Percentiles rank a stretch among this genome's conserved stretches.
These are phyloP conservation scores for Plasmopara viticola DNA, from an alignment of 352 stramenopile genomes.

Conservation along the genomic window DNA sequence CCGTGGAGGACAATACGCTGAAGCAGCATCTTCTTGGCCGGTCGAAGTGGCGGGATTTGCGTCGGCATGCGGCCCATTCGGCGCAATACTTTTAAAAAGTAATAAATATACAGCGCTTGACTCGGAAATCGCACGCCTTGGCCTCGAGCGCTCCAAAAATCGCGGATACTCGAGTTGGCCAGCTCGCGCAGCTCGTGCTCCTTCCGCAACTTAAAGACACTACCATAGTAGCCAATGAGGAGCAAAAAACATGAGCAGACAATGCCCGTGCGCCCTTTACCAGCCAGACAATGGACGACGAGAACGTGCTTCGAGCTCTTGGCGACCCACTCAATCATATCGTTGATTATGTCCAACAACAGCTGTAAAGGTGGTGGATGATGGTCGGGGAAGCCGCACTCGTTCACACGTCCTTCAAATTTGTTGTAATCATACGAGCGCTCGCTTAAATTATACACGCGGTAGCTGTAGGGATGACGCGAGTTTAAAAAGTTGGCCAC, in stretches of 20 bases:
- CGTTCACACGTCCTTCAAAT: conserved; percentile 62
- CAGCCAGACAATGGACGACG: conserved; percentile 74
- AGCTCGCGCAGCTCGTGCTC: conserved; percentile 58
- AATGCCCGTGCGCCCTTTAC: conserved; percentile 76
- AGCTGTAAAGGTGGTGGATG: conserved; percentile 71
- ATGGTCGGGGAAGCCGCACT: conserved; percentile 79
- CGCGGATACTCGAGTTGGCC: conserved; percentile 56
- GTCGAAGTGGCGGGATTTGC: conserved; percentile 48
- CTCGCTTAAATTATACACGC: conserved; percentile 82
- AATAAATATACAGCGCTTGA: conserved; percentile 85
- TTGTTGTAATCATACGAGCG: conserved; percentile 71
- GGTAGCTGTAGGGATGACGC: conserved; percentile 56
- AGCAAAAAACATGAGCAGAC: conserved; percentile 80
- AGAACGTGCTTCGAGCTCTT: conserved; percentile 61
- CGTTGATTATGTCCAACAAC: conserved; percentile 80
- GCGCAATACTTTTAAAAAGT: conserved; percentile 72
- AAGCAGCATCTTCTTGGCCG: conserved; percentile 58
- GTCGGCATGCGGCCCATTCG: conserved; percentile 36
- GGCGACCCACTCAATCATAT: conserved; percentile 73
- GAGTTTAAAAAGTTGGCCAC: conserved; percentile 64
- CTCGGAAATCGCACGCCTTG: conserved; percentile 80
- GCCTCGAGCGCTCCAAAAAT: conserved; percentile 73
- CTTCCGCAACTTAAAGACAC: conserved; percentile 55
- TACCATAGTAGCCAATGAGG: conserved; percentile 67
- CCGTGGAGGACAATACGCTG: conserved; percentile 57